A percentile compares a stretch with the other conserved stretches of the same genome.
Evolutionary conservation across 2,329 filamentous ascomycete genomes (phyloP).

Genomic region (Cytospora paraplurivora): DNA sequence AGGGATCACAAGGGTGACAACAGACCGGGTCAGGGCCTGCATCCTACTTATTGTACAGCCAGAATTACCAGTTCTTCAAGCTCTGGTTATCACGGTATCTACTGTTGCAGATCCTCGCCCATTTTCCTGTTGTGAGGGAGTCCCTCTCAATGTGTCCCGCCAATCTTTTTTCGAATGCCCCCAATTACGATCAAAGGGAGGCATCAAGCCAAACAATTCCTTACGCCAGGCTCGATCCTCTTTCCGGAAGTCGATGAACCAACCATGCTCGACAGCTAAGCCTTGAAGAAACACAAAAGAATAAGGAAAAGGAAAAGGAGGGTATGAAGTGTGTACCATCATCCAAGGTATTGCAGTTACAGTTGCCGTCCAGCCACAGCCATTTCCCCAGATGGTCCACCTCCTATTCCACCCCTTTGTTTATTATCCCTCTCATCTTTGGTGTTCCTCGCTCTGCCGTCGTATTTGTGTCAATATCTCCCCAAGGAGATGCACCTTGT

Average conservation of each 20-base stretch:
- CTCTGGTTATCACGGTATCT: not conserved
- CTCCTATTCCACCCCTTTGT: not conserved
- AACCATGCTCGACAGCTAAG: not conserved
- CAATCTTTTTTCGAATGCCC: not conserved
- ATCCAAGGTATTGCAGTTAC: not conserved
- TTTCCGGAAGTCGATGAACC: no score
- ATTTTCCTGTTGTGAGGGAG: not conserved
- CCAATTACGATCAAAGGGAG: no score
- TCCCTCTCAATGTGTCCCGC: not conserved
- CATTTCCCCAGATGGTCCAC: not conserved
- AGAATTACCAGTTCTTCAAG: not conserved
- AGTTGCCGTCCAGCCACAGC: not conserved
- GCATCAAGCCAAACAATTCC: not conserved
- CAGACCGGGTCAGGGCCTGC: not conserved
- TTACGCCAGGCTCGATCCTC: not conserved
- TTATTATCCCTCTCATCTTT: not conserved
- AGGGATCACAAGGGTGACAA: not conserved
- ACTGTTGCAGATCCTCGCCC: not conserved
- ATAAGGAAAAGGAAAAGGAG: not conserved
- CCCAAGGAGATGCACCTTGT: not conserved
- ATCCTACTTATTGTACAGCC: not conserved
- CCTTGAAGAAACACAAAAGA: not conserved
- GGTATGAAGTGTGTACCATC: conserved; percentile 3
- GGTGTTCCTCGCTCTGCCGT: not conserved
- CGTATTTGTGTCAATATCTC: not conserved